Conservation (phyloP, 768 basidiomycete species). For the Rhodotorula graminis region DNA sequence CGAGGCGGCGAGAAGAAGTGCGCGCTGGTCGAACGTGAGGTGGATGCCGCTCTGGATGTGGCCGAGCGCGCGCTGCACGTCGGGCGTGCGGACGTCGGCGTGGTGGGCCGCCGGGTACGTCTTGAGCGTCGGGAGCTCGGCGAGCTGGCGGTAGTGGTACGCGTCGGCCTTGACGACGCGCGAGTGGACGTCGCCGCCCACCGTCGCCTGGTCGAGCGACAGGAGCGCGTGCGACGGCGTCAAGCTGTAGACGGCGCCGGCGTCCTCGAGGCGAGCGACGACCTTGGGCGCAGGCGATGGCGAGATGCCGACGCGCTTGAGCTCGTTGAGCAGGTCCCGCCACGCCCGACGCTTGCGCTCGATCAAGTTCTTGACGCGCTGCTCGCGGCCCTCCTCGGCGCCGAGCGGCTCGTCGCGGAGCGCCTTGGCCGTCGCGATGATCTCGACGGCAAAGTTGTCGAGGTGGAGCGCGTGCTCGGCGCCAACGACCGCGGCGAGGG, state of each 20-base stretch:
- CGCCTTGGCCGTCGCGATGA: constrained; percentile 51
- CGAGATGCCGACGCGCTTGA: constrained; percentile 68
- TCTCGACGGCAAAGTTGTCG: constrained; percentile 58
- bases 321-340: constrained; percentile 82
- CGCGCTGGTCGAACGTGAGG: constrained; percentile 31
- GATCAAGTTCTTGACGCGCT: constrained; percentile 61
- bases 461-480: constrained; percentile 56
- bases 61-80: constrained; percentile 71
- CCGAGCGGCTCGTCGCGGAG: constrained; percentile 47
- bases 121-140: constrained; percentile 63
- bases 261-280: constrained; percentile 30
- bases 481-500: constrained; percentile 52
- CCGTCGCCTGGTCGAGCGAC: constrained; percentile 1
- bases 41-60: constrained; percentile 71
- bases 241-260: constrained; percentile 24
- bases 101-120: constrained; percentile 65
- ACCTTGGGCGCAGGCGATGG: constrained; percentile 30
- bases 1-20: constrained; percentile 12
- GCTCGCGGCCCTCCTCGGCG: constrained; percentile 57
- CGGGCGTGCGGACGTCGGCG: constrained; percentile 75
- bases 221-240: constrained; percentile 5
- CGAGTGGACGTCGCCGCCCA: constrained; percentile 6
- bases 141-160: constrained; percentile 54
- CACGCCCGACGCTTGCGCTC: constrained; percentile 82
- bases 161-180: constrained; percentile 27